Percentiles rank a stretch among this genome's conserved stretches.
Conservation (phyloP, 345 rosid species). For the Salix suchowensis region DNA sequence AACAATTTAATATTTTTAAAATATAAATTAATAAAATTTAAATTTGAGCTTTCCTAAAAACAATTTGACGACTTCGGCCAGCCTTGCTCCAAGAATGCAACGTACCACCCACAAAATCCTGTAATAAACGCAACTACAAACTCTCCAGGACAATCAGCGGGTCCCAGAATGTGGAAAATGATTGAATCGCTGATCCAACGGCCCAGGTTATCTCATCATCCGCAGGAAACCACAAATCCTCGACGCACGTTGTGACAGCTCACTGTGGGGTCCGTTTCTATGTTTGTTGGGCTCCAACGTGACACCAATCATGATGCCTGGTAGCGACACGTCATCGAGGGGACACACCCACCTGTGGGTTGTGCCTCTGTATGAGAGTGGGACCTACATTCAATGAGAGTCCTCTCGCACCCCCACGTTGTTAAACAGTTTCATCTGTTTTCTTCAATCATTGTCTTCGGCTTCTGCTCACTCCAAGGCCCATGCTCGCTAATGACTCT, state of each 20-base stretch:
- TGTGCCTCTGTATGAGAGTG: constrained; percentile 11
- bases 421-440: constrained; percentile 36
- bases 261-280: constrained; percentile 17
- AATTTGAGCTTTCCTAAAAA: no score
- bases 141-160: neutral
- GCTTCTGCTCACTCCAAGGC: constrained; percentile 22
- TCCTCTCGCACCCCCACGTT: constrained; percentile 45
- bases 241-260: constrained; percentile 57
- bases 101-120: constrained; percentile 38
- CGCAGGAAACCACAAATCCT: neutral
- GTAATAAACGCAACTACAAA: neutral
- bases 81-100: constrained; percentile 32
- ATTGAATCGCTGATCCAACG: constrained; percentile 33
- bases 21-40: no score
- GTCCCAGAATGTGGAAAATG: constrained; percentile 15
- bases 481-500: constrained; percentile 11
- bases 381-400: constrained; percentile 15
- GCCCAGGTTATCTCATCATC: constrained; percentile 16
- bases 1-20: no score
- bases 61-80: constrained; percentile 1
- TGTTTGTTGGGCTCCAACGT: constrained; percentile 13
- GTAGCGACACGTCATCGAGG: constrained; percentile 47
- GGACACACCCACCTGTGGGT: constrained; percentile 15
- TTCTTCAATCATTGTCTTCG: constrained; percentile 43
- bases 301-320: constrained; percentile 58